These are phyloP conservation scores for Candida glucosophila DNA, from an alignment of 1,139 yeast species.

Conservation along the genomic window DNA sequence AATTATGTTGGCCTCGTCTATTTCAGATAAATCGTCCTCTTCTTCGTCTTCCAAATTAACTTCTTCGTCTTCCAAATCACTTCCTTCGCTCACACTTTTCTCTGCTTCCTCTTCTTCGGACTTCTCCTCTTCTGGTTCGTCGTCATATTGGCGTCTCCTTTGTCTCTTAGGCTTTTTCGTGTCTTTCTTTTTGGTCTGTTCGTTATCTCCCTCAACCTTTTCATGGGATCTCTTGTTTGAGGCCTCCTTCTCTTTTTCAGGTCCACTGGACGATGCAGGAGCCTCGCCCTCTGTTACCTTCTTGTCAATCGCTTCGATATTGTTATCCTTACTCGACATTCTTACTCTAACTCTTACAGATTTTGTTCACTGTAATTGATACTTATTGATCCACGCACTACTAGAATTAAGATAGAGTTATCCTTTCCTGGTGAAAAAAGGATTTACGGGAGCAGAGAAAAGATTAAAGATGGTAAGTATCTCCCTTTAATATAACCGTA, in stretches of 20 bases:
- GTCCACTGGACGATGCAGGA: conserved; percentile 6
- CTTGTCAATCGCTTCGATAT: conserved; percentile 2
- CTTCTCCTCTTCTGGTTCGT: conserved; percentile 21
- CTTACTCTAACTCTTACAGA: too few relatives aligned
- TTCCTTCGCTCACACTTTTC: conserved; percentile 34
- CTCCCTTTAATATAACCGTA: background rate
- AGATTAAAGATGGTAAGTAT: too few relatives aligned
- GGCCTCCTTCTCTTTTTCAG: conserved; percentile 7
- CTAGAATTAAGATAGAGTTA: too few relatives aligned
- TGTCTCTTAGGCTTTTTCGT: conserved; percentile 33
- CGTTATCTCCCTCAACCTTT: conserved; percentile 6
- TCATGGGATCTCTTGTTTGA: conserved; percentile 10
- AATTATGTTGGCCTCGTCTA: conserved; percentile 78
- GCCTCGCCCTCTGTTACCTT: conserved; percentile 3
- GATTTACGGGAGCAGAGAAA: too few relatives aligned
- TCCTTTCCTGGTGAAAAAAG: too few relatives aligned
- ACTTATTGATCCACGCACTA: too few relatives aligned
- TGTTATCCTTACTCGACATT: conserved; percentile 1
- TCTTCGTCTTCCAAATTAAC: conserved; percentile 54
- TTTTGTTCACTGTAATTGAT: too few relatives aligned
- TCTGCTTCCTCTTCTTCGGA: conserved; percentile 34
- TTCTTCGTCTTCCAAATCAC: conserved; percentile 31
- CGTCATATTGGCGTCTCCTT: conserved; percentile 27
- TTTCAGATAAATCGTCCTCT: conserved; percentile 77
- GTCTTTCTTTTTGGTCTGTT: conserved; percentile 9